These are phyloP conservation scores for Diaporthe sp. DNA, from an alignment of 2,329 filamentous ascomycete species.

Conservation along the genomic window DNA sequence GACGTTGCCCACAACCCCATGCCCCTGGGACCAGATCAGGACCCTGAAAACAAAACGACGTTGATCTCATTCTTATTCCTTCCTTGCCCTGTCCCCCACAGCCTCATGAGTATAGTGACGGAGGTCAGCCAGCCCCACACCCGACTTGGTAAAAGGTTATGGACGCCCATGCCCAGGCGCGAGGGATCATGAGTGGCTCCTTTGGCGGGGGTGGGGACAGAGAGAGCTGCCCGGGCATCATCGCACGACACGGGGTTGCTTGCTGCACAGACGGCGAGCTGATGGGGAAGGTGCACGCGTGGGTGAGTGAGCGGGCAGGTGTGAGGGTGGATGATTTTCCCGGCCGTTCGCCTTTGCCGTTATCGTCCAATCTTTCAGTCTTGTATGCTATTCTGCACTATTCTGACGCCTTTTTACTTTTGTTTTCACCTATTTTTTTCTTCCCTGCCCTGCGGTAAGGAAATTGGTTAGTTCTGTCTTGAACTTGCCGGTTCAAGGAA, in stretches of 20 bases:
- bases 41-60: background rate
- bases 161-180: background rate
- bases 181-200: background rate
- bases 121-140: background rate
- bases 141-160: background rate
- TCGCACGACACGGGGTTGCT: background rate
- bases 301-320: background rate
- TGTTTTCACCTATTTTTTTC: background rate
- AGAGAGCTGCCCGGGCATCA: background rate
- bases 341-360: conserved; percentile 8
- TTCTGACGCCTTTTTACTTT: background rate
- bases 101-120: background rate
- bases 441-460: background rate
- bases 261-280: conserved; percentile 25
- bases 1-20: background rate
- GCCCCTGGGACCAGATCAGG: background rate
- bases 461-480: background rate
- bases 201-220: background rate
- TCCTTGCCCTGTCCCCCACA: background rate
- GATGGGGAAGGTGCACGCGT: background rate
- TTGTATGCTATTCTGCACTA: background rate
- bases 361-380: background rate
- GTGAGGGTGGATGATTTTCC: background rate
- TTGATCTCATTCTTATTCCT: background rate
- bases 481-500: background rate